Evolutionary conservation across 805 yeast species (phyloP), one percentile per base, ranked within the genome.

Genomic region (Zygotorulaspora danielsina): DNA sequence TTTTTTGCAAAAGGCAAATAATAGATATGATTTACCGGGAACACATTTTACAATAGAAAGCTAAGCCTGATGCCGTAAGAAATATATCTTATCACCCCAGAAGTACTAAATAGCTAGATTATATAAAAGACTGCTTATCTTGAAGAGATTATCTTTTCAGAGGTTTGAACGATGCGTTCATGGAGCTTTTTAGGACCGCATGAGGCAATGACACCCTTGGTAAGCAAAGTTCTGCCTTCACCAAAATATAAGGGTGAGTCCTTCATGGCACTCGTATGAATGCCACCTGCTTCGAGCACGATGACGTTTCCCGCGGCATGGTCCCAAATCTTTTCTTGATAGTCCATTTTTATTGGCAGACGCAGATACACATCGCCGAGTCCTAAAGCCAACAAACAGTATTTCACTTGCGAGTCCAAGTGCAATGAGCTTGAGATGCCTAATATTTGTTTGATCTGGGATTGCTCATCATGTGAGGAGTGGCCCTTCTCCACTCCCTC

Each of bases 401-500:
- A 93, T 63, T 93, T 93, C 9, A 87, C 98, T 65, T 93, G 98
- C 3, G 96, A 87, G 64, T 93, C 99, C 67, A 94, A 71, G 53
- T 89, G 83, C 39, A 87, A 75, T 1, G 85, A 74, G 45, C 75
- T 75, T 5, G 77, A 73, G 26, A 93, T 84, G 1, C 72, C 73
- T 31, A 93, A 67, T 19, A 58, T 56, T 16, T 64, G 46, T 48
- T 95, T 95, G 53, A 93, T 89, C 36, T 71, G 64, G 2, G 79
- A 72, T 61, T 94, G 97, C 15, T 85, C 79, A 16, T 79, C 87
- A 57, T 89, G 97, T 2, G 96, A 81, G 1, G 96, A 87, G 59
- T 93, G 99, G 2, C 89, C 89, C 55, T 84, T 82, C 64, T 93
- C 99, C 5, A 93, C 97, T 48, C 96, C 94, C 66, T 93, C 98